Conservation (phyloP, 345 rosid genomes). For the Nasturtium officinale region DNA sequence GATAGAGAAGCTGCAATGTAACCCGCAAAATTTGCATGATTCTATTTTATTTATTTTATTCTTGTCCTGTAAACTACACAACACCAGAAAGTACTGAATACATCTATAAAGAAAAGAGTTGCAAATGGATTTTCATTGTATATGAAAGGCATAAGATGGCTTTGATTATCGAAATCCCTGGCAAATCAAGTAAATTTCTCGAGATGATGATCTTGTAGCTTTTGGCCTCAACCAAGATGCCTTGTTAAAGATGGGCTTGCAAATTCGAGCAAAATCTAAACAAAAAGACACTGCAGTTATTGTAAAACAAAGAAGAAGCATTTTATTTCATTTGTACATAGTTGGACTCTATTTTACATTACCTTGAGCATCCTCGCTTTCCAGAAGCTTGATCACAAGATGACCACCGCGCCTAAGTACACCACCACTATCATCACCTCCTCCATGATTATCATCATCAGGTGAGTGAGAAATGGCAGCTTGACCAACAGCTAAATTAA, state of each 20-base stretch:
- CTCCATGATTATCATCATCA: conserved; percentile 21
- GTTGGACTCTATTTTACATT: background rate
- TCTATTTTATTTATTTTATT: background rate
- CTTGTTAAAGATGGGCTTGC: conserved; percentile 81
- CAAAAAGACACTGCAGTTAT: conserved; percentile 9
- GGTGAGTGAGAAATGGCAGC: conserved; percentile 45
- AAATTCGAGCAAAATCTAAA: conserved; percentile 68
- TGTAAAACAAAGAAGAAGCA: background rate
- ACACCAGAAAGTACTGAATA: background rate
- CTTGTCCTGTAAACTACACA: conserved; percentile 17
- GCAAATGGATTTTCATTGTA: conserved; percentile 1
- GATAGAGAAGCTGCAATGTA: conserved; percentile 29
- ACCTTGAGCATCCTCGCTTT: conserved; percentile 91
- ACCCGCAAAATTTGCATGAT: conserved; percentile 29
- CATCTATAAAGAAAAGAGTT: conserved; percentile 4
- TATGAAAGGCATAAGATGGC: background rate
- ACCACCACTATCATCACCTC: conserved; percentile 38
- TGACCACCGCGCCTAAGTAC: conserved; percentile 71
- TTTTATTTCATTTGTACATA: background rate
- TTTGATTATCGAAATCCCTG: conserved; percentile 55
- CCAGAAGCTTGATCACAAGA: conserved; percentile 86
- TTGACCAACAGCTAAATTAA: conserved; percentile 76
- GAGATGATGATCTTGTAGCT: conserved; percentile 91
- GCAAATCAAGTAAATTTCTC: conserved; percentile 89
- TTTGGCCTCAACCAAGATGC: conserved; percentile 92